These are phyloP conservation scores for Cruciata laevipes DNA, from an alignment of 257 asterid species.

Conservation along the genomic window DNA sequence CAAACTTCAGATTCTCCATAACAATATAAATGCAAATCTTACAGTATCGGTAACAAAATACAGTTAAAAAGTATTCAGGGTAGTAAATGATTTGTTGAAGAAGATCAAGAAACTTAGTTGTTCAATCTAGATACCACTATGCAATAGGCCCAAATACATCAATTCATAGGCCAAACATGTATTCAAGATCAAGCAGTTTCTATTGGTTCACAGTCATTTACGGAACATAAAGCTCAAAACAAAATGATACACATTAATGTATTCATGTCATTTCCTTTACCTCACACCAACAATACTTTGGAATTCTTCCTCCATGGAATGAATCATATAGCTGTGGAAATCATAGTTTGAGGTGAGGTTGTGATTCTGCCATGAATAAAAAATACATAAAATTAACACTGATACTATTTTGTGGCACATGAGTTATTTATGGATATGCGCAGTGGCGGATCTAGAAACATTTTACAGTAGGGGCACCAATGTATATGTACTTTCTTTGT, in stretches of 20 bases:
- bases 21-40: background rate
- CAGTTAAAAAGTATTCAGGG: background rate
- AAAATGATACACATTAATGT: background rate
- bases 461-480: too few relatives aligned
- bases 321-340: conserved; percentile 99
- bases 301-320: conserved; percentile 99
- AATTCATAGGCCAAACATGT: background rate
- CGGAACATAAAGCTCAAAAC: background rate
- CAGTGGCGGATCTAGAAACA: too few relatives aligned
- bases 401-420: background rate
- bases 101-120: background rate
- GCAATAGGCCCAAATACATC: background rate
- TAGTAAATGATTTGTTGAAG: background rate
- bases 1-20: background rate
- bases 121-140: background rate
- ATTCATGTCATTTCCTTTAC: conserved; percentile 27
- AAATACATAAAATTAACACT: conserved; percentile 26
- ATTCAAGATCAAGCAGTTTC: background rate
- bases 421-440: background rate
- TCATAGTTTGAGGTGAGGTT: conserved; percentile 90
- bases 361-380: conserved; percentile 91
- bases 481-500: too few relatives aligned
- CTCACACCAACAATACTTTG: conserved; percentile 98
- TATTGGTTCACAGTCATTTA: background rate
- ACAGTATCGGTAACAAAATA: background rate